Conservation (phyloP, 768 basidiomycete genomes). For the Amanita rimosa region DNA sequence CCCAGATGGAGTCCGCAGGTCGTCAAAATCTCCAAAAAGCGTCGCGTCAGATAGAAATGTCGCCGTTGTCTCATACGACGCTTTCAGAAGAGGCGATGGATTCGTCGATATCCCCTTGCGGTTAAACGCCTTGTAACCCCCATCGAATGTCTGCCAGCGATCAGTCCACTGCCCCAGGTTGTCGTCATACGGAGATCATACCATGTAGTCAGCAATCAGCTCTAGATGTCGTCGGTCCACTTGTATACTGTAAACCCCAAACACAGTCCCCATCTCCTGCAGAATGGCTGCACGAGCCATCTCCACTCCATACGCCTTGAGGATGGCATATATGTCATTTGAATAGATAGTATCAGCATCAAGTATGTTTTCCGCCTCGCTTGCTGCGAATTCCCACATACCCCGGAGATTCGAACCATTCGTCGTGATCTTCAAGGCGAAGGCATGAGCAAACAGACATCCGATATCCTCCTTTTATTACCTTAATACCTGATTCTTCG, state of each 20-base stretch:
- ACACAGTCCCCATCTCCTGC: slow-evolving; percentile 84
- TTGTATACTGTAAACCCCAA: slow-evolving; percentile 91
- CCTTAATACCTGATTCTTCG: slow-evolving; percentile 36
- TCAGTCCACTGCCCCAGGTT: background rate
- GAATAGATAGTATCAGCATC: slow-evolving; percentile 79
- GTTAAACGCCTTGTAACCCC: slow-evolving; percentile 97
- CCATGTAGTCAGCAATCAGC: slow-evolving; percentile 99
- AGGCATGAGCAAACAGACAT: background rate
- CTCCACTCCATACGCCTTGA: slow-evolving; percentile 93
- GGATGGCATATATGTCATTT: slow-evolving; percentile 89
- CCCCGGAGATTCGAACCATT: slow-evolving; percentile 93
- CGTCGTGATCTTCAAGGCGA: slow-evolving; percentile 47
- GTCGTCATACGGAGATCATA: slow-evolving; percentile 26
- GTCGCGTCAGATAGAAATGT: slow-evolving; percentile 92
- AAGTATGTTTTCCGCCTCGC: slow-evolving; percentile 44
- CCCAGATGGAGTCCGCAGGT: slow-evolving; percentile 80
- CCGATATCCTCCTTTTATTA: slow-evolving; percentile 12
- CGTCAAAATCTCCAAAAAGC: slow-evolving; percentile 90
- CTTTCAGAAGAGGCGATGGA: slow-evolving; percentile 93
- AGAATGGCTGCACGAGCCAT: slow-evolving; percentile 89
- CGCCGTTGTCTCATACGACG: slow-evolving; percentile 94
- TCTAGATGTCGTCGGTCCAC: slow-evolving; percentile 92
- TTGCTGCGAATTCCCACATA: slow-evolving; percentile 68
- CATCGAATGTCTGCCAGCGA: slow-evolving; percentile 77
- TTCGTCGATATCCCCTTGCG: slow-evolving; percentile 88